Percentiles rank a stretch among this genome's conserved stretches.
Conservation (phyloP, 768 basidiomycete genomes). For the Trametes elegans region DNA sequence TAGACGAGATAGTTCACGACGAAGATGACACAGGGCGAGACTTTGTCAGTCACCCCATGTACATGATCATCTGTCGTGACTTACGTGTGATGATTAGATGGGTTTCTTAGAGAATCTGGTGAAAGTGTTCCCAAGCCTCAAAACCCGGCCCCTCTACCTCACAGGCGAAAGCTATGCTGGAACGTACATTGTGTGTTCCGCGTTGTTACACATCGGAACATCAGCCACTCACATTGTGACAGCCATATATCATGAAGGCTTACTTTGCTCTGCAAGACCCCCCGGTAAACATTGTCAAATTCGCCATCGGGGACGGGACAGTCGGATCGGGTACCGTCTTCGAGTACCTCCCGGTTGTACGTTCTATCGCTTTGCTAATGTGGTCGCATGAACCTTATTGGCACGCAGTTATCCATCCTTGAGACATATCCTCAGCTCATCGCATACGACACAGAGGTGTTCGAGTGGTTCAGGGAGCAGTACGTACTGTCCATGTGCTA, state of each 20-base stretch:
- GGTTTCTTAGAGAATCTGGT: constrained; percentile 70
- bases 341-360: constrained; percentile 53
- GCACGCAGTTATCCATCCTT: constrained; percentile 27
- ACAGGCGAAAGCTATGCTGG: constrained; percentile 79
- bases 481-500: constrained; percentile 35
- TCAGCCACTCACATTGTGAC: not conserved
- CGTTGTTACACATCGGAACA: not conserved
- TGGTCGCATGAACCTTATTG: not conserved
- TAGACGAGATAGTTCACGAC: constrained; percentile 26
- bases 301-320: constrained; percentile 70
- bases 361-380: constrained; percentile 9
- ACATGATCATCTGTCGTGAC: too few species aligned
- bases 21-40: constrained; percentile 64
- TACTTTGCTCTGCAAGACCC: constrained; percentile 62
- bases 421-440: constrained; percentile 78
- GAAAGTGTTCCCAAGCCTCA: constrained; percentile 70
- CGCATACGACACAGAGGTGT: constrained; percentile 64
- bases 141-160: constrained; percentile 61
- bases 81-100: constrained; percentile 43
- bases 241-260: constrained; percentile 77
- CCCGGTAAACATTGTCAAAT: constrained; percentile 63
- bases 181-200: constrained; percentile 51
- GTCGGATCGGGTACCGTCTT: constrained; percentile 50
- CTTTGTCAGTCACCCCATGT: constrained; percentile 38
- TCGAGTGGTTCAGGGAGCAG: constrained; percentile 69